Base-by-base conservation (phyloP, 345 rosid species). In the Populus pruinosa region DNA sequence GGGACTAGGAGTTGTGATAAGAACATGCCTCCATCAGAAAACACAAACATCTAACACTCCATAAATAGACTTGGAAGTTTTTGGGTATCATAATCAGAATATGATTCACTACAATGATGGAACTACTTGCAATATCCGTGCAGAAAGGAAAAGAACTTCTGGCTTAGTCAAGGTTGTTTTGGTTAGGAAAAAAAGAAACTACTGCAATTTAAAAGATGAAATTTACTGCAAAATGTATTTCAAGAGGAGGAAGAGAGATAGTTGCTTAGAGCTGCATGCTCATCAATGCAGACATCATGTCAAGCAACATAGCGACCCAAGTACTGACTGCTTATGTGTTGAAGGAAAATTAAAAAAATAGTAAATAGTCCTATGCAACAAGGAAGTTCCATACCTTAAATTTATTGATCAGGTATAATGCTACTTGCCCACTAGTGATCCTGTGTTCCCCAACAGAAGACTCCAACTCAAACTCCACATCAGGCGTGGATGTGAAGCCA, bases 401-500 rank as follows among this genome's bases (percentile, higher is more conserved):
- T 71, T 91, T 89, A 81, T 78, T 89, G 75, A 90, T 88, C 84
- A 93, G 86, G 89, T 86, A 90, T 70, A 85, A 72, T 64, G 95
- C 97, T 63, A 93, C 78, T 47, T 87, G 95, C 49, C 88, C 86
- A 67, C 80, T 93, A 76, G 88, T 86, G 80, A 96, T 87, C 86
- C 89, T 96, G 83, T 87, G 97, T 61, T 93, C 99, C 81, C 98
- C 97, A 82, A 96, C 85, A 27, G 92, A 87, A 66, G 98, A 90
- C 81, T 87, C 97, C 64, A 93, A 88, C 76, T 84, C 83, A 68
- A 96, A 89, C 53, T 91, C 90, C 82, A 96, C 87, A 61, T 92
- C 91, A 5, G 99, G 99, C 97, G 86, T 93, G 79, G 92, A 91
- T 17, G 93, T 90, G 87, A 92, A 96, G 81, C 97, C 89, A 85